These are phyloP conservation scores for Candida sp. DNA, from an alignment of 1,139 yeast species.

Conservation along the genomic window DNA sequence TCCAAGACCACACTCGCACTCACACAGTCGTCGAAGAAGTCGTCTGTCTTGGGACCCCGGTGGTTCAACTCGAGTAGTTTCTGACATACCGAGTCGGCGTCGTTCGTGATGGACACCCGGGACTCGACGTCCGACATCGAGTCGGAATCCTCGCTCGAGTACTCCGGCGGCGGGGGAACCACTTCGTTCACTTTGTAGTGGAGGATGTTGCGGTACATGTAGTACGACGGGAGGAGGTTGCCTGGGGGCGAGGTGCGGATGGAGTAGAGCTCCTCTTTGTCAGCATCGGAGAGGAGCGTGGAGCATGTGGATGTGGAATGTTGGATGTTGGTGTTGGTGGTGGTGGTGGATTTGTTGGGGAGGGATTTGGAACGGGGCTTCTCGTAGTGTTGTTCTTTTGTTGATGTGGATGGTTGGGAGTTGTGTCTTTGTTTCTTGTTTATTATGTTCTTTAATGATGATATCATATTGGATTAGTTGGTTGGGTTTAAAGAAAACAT, in stretches of 20 bases:
- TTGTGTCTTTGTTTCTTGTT: neutral
- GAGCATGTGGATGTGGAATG: neutral
- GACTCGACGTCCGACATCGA: neutral
- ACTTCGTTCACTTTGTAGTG: slow-evolving; percentile 4
- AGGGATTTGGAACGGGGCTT: neutral
- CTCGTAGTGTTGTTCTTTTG: neutral
- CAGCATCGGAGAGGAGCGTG: neutral
- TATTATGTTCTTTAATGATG: neutral
- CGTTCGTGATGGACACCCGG: neutral
- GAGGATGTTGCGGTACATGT: slow-evolving; percentile 11
- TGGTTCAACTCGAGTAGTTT: slow-evolving; percentile 2
- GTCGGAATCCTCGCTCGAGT: slow-evolving; percentile 4
- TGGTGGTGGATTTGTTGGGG: neutral
- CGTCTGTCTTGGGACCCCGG: neutral
- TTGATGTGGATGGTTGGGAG: neutral
- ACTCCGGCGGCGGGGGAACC: slow-evolving; percentile 9
- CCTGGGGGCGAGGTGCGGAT: neutral
- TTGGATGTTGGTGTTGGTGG: neutral
- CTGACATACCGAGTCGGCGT: slow-evolving; percentile 4
- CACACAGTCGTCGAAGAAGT: neutral
- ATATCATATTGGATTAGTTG: neutral
- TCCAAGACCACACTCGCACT: neutral
- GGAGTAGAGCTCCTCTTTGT: neutral
- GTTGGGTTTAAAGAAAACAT: too few relatives aligned
- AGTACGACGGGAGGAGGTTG: slow-evolving; percentile 13